Evolutionary conservation across 1,284 basidiomycete species (phyloP).

Genomic region (Coniferiporia sulphurascens): DNA sequence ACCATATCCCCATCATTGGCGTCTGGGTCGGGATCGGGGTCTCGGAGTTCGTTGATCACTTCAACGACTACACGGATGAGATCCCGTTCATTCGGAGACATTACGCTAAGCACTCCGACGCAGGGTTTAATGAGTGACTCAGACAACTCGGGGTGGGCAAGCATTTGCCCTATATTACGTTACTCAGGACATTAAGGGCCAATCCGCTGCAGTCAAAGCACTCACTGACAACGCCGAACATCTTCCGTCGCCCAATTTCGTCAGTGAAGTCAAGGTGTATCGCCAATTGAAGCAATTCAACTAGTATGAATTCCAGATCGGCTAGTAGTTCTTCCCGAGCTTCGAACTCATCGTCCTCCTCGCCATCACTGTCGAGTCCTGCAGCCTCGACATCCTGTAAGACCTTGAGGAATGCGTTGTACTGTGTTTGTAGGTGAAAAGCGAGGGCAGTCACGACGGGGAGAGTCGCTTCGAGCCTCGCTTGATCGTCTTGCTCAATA

Average conservation of each 20-base stretch:
- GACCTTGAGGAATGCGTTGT: slow-evolving; percentile 61
- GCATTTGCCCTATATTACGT: slow-evolving; percentile 65
- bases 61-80: slow-evolving; percentile 94
- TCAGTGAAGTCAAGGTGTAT: slow-evolving; percentile 89
- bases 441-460: slow-evolving; percentile 91
- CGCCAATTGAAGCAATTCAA: slow-evolving; percentile 78
- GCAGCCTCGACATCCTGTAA: slow-evolving; percentile 41
- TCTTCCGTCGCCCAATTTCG: slow-evolving; percentile 89
- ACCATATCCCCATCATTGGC: slow-evolving; percentile 40
- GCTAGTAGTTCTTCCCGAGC: slow-evolving; percentile 52
- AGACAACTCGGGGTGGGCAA: slow-evolving; percentile 78
- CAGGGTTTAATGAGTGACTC: slow-evolving; percentile 75
- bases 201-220: slow-evolving; percentile 21
- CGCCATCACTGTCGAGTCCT: slow-evolving; percentile 28
- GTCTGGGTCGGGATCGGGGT: slow-evolving; percentile 38
- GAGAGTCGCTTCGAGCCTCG: slow-evolving; percentile 68
- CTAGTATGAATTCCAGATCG: slow-evolving; percentile 71
- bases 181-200: neutral
- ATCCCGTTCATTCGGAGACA: slow-evolving; percentile 84
- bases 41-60: slow-evolving; percentile 82
- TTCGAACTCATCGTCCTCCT: slow-evolving; percentile 41
- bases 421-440: slow-evolving; percentile 77
- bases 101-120: slow-evolving; percentile 82
- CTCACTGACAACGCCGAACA: slow-evolving; percentile 83
- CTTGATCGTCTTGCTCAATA: slow-evolving; percentile 56